Percentiles rank a stretch among this genome's conserved stretches.
Conservation (phyloP, 2,329 filamentous ascomycete genomes). For the Neocucurbitaria cava region DNA sequence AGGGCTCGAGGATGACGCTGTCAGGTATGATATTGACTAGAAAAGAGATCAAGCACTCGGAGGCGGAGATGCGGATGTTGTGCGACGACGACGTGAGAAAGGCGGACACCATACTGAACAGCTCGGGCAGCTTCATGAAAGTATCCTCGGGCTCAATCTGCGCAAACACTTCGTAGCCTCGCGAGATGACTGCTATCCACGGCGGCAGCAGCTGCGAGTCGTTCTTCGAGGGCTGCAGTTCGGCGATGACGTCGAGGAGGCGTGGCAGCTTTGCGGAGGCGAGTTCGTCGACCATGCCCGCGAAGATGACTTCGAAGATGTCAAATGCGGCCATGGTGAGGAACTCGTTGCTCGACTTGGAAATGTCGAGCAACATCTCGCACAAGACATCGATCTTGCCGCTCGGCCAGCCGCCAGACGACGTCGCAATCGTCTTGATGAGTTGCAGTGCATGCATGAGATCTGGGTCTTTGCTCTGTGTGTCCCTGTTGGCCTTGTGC, state of each 20-base stretch:
- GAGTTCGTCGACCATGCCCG: conserved; percentile 85
- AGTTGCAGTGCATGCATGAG: conserved; percentile 92
- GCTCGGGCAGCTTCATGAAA: conserved; percentile 84
- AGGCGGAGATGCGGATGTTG: conserved; percentile 93
- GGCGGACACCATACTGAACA: conserved; percentile 79
- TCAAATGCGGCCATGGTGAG: conserved; percentile 97
- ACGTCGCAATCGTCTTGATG: conserved; percentile 85
- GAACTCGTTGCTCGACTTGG: conserved; percentile 89
- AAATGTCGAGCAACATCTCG: conserved; percentile 86
- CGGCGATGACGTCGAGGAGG: conserved; percentile 88
- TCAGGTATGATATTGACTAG: conserved; percentile 87
- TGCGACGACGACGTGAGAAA: conserved; percentile 88
- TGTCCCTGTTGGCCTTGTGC: conserved; percentile 58
- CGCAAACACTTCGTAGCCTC: conserved; percentile 92
- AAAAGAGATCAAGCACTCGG: conserved; percentile 93
- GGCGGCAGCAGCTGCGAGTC: conserved; percentile 94
- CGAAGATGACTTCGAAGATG: conserved; percentile 96
- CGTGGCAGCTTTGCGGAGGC: conserved; percentile 89
- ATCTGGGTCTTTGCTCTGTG: conserved; percentile 74
- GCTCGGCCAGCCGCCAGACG: conserved; percentile 93
- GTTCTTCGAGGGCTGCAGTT: conserved; percentile 88
- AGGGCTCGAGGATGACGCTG: conserved; percentile 83
- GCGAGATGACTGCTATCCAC: conserved; percentile 94
- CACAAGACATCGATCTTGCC: conserved; percentile 93
- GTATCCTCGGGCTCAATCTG: conserved; percentile 90